Evolutionary conservation across 345 rosid species (phyloP).

Genomic region (Populus alba): DNA sequence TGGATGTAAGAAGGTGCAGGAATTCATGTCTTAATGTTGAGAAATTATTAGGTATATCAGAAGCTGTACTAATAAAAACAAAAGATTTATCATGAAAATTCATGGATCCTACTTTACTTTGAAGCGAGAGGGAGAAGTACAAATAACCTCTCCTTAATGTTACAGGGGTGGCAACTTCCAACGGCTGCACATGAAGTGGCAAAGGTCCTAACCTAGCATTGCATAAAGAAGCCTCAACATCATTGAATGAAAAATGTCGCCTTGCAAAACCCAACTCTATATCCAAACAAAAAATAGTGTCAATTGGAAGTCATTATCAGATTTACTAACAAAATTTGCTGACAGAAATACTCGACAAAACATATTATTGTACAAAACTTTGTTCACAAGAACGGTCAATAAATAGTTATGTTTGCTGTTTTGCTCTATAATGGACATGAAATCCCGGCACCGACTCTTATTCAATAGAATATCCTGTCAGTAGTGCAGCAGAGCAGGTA

Average conservation of each 20-base stretch:
- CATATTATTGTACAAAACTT: conserved; percentile 1
- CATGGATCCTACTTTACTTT: too few relatives aligned
- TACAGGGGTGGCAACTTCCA: neutral
- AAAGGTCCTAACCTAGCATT: neutral
- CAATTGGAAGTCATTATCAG: neutral
- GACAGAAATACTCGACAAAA: neutral
- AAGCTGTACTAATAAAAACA: too few relatives aligned
- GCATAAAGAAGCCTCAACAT: neutral
- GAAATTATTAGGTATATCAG: too few relatives aligned
- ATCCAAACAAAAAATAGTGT: neutral
- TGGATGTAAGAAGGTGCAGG: neutral
- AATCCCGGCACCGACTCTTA: conserved; percentile 12
- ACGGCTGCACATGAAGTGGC: too few relatives aligned
- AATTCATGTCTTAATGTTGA: neutral
- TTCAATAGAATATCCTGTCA: conserved; percentile 13
- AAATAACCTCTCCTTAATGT: neutral
- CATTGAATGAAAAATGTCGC: neutral
- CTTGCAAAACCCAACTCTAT: neutral
- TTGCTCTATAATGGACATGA: neutral
- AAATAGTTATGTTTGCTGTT: neutral
- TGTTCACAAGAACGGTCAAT: neutral
- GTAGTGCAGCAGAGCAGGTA: conserved; percentile 4
- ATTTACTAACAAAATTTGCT: neutral
- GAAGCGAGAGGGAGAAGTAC: too few relatives aligned
- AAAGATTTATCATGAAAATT: too few relatives aligned